Conservation (phyloP, 257 asterid species). For the Solanum rostratum region DNA sequence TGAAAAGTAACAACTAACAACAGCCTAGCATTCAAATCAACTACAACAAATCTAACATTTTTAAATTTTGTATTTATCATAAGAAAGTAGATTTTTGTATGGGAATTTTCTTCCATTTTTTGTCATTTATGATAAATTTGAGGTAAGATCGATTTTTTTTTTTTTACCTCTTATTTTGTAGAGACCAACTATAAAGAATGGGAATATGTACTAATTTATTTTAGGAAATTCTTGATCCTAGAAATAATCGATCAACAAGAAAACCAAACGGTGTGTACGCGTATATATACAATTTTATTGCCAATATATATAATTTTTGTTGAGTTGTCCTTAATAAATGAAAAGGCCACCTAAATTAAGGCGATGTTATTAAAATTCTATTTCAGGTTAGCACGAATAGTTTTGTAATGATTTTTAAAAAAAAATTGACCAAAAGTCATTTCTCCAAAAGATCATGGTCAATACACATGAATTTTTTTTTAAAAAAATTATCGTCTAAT, state of each 20-base stretch:
- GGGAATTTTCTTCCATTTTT: not conserved
- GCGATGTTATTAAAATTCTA: too few relatives aligned
- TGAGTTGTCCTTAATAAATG: too few relatives aligned
- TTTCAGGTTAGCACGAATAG: too few relatives aligned
- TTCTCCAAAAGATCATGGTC: too few relatives aligned
- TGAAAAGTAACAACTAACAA: not conserved
- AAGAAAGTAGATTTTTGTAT: not conserved
- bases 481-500: too few relatives aligned
- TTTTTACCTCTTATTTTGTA: not conserved
- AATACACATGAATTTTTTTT: too few relatives aligned
- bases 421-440: too few relatives aligned
- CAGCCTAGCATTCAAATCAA: not conserved
- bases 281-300: not conserved
- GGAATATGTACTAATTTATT: not conserved
- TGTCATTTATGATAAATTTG: not conserved
- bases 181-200: not conserved
- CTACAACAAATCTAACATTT: too few relatives aligned
- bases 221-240: not conserved
- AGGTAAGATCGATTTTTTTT: too few relatives aligned
- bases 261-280: not conserved
- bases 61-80: not conserved
- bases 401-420: too few relatives aligned
- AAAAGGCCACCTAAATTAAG: too few relatives aligned
- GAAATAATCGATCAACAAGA: not conserved
- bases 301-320: too few relatives aligned